Evolutionary conservation across 352 stramenopile genomes (phyloP), one percentile per base, ranked within the genome.

Genomic region (Globisporangium apiculatum): DNA sequence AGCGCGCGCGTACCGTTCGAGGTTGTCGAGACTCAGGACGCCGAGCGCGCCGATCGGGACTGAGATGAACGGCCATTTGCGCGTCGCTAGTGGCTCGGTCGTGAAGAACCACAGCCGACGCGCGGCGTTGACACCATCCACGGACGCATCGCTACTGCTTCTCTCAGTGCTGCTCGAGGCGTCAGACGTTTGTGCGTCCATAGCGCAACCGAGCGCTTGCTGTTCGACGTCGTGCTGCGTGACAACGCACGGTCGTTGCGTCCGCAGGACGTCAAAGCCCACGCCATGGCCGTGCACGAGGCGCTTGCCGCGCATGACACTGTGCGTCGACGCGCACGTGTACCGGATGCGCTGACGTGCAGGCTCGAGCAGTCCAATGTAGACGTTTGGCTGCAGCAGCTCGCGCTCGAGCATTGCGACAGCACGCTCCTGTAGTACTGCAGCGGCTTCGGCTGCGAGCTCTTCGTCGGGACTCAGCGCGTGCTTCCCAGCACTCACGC

Each of bases 321-420:
- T 94, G 1, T 24, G 57, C 0, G 59, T 58, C 0, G 83, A 85
- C 0, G 83, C 77, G 40, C 67, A 71, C 0, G 82, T 84, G 51
- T 83, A 94, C 5, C 51, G 53, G 0, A 94, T 53, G 14, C 70
- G 58, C 14, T 69, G 61, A 1, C 74, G 51, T 6, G 69, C 69
- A 10, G 83, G 79, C 53, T 94, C 76, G 41, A 76, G 66, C 37
- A 91, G 61, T 0, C 68, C 83, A 55, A 90, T 66, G 61, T 90
- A 94, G 18, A 87, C 72, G 31, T 79, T 70, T 0, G 78, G 71
- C 35, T 59, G 64, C 11, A 41, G 35, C 4, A 94, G 58, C 0
- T 55, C 62, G 2, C 48, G 10, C 18, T 79, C 68, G 35, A 94
- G 61, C 5, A 79, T 36, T 0, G 55, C 53, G 9, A 87, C 70